Percentiles rank a stretch among this genome's conserved stretches.
Evolutionary conservation across 768 basidiomycete genomes (phyloP).

Genomic region (Serendipita sp.): DNA sequence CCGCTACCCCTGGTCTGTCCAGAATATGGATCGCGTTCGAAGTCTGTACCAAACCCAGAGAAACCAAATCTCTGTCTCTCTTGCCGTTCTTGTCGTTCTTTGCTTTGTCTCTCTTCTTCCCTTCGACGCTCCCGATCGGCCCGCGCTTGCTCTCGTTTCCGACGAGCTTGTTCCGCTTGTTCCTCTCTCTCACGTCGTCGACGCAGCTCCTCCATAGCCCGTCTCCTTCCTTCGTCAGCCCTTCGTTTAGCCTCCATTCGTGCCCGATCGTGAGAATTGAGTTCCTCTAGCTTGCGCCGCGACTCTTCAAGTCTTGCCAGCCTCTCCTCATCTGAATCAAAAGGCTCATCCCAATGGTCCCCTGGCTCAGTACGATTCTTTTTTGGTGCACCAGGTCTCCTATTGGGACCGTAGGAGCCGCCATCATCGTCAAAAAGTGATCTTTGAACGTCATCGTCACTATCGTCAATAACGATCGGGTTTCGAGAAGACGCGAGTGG

Average conservation of each 20-base stretch:
- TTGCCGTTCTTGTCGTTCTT: too few species aligned
- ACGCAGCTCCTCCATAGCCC: slow-evolving; percentile 21
- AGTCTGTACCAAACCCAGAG: too few species aligned
- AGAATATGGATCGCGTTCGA: too few species aligned
- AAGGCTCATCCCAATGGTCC: not conserved
- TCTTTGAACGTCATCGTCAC: not conserved
- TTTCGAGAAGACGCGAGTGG: not conserved
- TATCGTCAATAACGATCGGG: not conserved
- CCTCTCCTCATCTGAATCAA: slow-evolving; percentile 23
- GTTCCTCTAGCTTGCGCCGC: slow-evolving; percentile 47
- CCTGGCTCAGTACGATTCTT: not conserved
- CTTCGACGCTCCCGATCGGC: slow-evolving; percentile 22
- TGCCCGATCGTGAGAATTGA: slow-evolving; percentile 41
- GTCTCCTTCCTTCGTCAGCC: slow-evolving; percentile 18
- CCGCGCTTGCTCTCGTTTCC: slow-evolving; percentile 19
- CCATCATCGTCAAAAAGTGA: too few species aligned
- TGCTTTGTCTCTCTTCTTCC: too few species aligned
- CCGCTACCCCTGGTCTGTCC: too few species aligned
- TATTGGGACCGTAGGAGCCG: too few species aligned
- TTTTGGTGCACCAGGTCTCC: not conserved
- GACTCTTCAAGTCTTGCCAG: slow-evolving; percentile 41
- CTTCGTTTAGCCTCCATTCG: slow-evolving; percentile 30
- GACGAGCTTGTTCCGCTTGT: slow-evolving; percentile 9
- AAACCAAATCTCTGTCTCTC: too few species aligned
- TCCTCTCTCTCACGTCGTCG: slow-evolving; percentile 7